These are phyloP conservation scores for Heimioporus sp. DNA, from an alignment of 768 basidiomycete species.

Conservation along the genomic window DNA sequence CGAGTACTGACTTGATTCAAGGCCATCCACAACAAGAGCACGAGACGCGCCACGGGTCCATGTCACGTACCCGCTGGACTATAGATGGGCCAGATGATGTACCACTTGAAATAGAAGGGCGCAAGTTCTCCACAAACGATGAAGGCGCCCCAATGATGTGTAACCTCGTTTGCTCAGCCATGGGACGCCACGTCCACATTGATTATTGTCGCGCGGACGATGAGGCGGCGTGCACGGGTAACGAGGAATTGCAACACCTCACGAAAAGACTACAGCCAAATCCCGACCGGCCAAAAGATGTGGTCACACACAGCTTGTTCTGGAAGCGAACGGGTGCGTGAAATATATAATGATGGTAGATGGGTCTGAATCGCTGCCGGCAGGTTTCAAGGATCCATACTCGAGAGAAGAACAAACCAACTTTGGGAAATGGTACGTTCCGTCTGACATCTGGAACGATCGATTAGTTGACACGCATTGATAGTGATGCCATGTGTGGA, in stretches of 20 bases:
- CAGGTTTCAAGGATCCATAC: slow-evolving; percentile 66
- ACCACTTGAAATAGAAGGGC: slow-evolving; percentile 51
- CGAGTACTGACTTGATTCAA: slow-evolving; percentile 16
- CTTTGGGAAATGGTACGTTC: slow-evolving; percentile 52
- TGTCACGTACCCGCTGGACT: slow-evolving; percentile 57
- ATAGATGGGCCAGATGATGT: slow-evolving; percentile 51
- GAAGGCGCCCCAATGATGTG: slow-evolving; percentile 67
- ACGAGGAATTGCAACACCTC: slow-evolving; percentile 47
- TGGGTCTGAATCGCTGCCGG: not conserved
- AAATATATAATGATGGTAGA: not conserved
- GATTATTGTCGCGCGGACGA: slow-evolving; percentile 50
- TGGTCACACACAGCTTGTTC: slow-evolving; percentile 50
- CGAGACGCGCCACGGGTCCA: slow-evolving; percentile 62
- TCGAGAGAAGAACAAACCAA: slow-evolving; percentile 53
- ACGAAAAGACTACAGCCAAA: slow-evolving; percentile 41
- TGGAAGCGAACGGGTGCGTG: slow-evolving; percentile 57
- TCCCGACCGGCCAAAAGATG: slow-evolving; percentile 49
- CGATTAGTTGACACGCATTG: not conserved
- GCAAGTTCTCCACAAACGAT: slow-evolving; percentile 50
- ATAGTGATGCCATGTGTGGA: slow-evolving; percentile 50
- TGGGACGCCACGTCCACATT: slow-evolving; percentile 58
- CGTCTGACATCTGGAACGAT: not conserved
- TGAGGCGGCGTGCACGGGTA: slow-evolving; percentile 35
- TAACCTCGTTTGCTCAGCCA: slow-evolving; percentile 49
- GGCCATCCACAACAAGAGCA: slow-evolving; percentile 61